These are phyloP conservation scores for Lactifluus volemus DNA, from an alignment of 768 basidiomycete genomes.

Conservation along the genomic window DNA sequence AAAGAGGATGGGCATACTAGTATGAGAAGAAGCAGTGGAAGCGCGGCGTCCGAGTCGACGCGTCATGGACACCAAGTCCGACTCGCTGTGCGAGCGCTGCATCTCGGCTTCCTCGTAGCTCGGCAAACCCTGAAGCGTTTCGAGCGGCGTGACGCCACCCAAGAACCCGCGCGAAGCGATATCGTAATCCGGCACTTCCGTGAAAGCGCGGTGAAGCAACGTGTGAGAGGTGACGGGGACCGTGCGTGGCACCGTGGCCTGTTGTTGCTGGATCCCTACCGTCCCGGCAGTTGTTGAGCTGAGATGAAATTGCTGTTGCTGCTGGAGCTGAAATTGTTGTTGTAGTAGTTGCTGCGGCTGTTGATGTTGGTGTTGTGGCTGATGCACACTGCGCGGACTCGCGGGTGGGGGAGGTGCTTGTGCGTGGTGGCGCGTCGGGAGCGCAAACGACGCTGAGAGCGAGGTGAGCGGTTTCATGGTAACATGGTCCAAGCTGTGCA, in stretches of 20 bases:
- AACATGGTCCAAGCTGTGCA: slow-evolving; percentile 44
- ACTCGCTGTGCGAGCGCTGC: slow-evolving; percentile 20
- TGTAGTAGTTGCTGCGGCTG: neutral
- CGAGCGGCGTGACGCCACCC: slow-evolving; percentile 80
- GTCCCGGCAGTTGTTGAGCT: too few species aligned
- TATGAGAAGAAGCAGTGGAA: neutral
- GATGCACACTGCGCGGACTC: neutral
- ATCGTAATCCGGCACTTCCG: slow-evolving; percentile 78
- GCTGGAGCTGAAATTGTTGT: neutral
- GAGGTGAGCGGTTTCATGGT: slow-evolving; percentile 57
- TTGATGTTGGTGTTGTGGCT: slow-evolving; percentile 1
- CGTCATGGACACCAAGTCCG: slow-evolving; percentile 18
- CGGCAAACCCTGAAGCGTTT: slow-evolving; percentile 68
- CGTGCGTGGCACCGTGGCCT: slow-evolving; percentile 10
- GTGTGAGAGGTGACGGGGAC: slow-evolving; percentile 18
- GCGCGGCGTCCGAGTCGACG: neutral
- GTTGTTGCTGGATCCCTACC: neutral
- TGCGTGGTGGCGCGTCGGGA: slow-evolving; percentile 21
- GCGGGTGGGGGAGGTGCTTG: neutral
- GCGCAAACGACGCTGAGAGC: slow-evolving; percentile 36
- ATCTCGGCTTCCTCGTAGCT: slow-evolving; percentile 68
- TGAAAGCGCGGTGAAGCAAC: slow-evolving; percentile 54
- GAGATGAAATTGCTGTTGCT: neutral
- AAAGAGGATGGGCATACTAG: neutral
- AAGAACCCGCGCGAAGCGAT: slow-evolving; percentile 82